Evolutionary conservation across 2,329 filamentous ascomycete species (phyloP).

Genomic region (Daldinia eschscholtzii): DNA sequence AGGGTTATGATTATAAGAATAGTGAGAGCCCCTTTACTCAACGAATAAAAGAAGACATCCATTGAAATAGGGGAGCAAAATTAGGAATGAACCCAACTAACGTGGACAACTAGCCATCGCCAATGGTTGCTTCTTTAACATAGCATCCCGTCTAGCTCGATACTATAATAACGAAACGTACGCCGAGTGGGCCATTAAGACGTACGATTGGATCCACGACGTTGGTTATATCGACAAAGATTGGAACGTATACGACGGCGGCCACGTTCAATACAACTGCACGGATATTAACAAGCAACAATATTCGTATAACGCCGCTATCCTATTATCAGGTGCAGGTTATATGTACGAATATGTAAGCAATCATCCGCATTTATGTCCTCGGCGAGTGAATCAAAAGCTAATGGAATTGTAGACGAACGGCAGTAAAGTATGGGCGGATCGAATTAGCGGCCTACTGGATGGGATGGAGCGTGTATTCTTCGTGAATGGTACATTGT

Average conservation of each 20-base stretch:
- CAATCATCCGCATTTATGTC: neutral
- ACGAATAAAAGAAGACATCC: neutral
- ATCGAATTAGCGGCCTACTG: slow-evolving; percentile 63
- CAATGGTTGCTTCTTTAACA: slow-evolving; percentile 63
- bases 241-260: slow-evolving; percentile 64
- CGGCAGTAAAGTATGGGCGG: slow-evolving; percentile 58
- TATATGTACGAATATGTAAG: slow-evolving; percentile 59
- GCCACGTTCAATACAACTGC: slow-evolving; percentile 58
- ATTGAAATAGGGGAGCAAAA: neutral
- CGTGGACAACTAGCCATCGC: slow-evolving; percentile 54
- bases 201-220: slow-evolving; percentile 66
- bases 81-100: slow-evolving; percentile 23
- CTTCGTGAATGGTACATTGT: slow-evolving; percentile 62
- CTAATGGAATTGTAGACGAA: slow-evolving; percentile 38
- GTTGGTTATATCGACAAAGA: slow-evolving; percentile 60
- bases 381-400: slow-evolving; percentile 12
- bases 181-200: slow-evolving; percentile 68
- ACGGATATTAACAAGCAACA: slow-evolving; percentile 61
- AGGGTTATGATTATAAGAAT: slow-evolving; percentile 63
- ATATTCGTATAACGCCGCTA: slow-evolving; percentile 66
- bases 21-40: slow-evolving; percentile 42
- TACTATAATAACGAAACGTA: slow-evolving; percentile 76
- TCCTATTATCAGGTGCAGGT: slow-evolving; percentile 59
- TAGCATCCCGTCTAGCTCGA: slow-evolving; percentile 69
- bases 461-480: slow-evolving; percentile 62